Percentiles rank a stretch among this genome's conserved stretches.
Evolutionary conservation across 768 basidiomycete species (phyloP).

Genomic region (Sporobolomyces phaffii): DNA sequence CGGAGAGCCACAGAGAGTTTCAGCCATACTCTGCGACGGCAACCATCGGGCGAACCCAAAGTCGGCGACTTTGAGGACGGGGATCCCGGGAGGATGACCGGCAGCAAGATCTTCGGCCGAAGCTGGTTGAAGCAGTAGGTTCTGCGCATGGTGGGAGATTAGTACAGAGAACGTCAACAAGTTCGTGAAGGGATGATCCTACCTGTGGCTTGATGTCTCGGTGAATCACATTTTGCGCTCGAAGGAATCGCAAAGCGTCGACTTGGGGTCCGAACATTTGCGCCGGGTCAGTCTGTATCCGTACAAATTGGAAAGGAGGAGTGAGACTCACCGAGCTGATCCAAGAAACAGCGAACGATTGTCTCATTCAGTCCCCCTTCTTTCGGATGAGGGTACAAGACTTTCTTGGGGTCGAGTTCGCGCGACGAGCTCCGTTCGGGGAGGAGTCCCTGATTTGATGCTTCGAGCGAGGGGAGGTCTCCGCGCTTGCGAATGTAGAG

Average conservation of each 20-base stretch:
- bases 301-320: too few relatives aligned
- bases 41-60: constrained; percentile 94
- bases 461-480: constrained; percentile 69
- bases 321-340: constrained; percentile 66
- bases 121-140: constrained; percentile 80
- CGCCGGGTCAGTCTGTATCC: neutral
- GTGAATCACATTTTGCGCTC: constrained; percentile 83
- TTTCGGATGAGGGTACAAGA: constrained; percentile 81
- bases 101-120: constrained; percentile 69
- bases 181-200: too few relatives aligned
- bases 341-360: constrained; percentile 82
- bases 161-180: too few relatives aligned
- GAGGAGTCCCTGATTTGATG: constrained; percentile 29
- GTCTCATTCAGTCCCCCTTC: constrained; percentile 84
- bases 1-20: constrained; percentile 96
- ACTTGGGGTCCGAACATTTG: constrained; percentile 54
- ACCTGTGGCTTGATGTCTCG: constrained; percentile 96
- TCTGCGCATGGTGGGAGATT: constrained; percentile 52
- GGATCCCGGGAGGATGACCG: constrained; percentile 85
- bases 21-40: constrained; percentile 88
- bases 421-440: constrained; percentile 21
- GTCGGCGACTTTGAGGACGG: constrained; percentile 92
- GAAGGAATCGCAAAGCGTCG: constrained; percentile 84
- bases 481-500: constrained; percentile 98
- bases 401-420: constrained; percentile 49